phyloP scores from a whole-genome alignment of 2,329 filamentous ascomycete species.

The Aureobasidium subglaciale region DNA sequence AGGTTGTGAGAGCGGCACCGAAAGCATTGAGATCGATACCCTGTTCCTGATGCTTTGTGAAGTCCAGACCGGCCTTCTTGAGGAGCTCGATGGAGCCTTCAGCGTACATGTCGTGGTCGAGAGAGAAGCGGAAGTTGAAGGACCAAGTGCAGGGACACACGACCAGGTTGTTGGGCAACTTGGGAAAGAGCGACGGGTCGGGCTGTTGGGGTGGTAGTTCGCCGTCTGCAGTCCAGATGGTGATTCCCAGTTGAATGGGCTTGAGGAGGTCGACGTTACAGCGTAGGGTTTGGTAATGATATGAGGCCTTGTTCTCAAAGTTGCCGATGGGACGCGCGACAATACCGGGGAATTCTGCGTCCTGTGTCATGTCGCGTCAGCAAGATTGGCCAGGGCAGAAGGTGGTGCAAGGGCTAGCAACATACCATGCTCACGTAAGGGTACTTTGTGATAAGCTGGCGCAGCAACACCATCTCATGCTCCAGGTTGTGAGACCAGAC shows the following conservation, averaged over 20 bases:
- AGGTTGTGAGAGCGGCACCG: constrained; percentile 81
- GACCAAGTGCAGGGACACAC: constrained; percentile 89
- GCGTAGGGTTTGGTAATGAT: constrained; percentile 95
- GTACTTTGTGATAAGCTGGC: constrained; percentile 80
- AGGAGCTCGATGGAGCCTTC: constrained; percentile 90
- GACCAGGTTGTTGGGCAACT: constrained; percentile 45
- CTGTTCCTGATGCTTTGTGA: constrained; percentile 71
- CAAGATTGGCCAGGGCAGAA: background rate
- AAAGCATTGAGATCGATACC: constrained; percentile 89
- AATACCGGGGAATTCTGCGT: constrained; percentile 97
- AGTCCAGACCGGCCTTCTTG: constrained; percentile 87
- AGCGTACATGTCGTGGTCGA: constrained; percentile 96
- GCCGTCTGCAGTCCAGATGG: constrained; percentile 84
- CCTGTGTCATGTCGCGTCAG: constrained; percentile 46
- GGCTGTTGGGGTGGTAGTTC: constrained; percentile 72
- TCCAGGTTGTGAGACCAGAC: constrained; percentile 91
- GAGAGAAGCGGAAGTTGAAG: constrained; percentile 96
- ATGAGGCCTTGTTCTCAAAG: constrained; percentile 87
- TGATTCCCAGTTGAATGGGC: constrained; percentile 94
- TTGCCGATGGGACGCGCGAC: constrained; percentile 91
- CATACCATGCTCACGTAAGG: constrained; percentile 96
- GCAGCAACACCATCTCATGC: constrained; percentile 80
- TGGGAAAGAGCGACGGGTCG: constrained; percentile 39
- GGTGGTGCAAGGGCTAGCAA: constrained; percentile 7
- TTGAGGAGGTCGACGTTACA: constrained; percentile 97